phyloP scores from a whole-genome alignment of 2,329 filamentous ascomycete genomes.

The Verticillium nubilum region DNA sequence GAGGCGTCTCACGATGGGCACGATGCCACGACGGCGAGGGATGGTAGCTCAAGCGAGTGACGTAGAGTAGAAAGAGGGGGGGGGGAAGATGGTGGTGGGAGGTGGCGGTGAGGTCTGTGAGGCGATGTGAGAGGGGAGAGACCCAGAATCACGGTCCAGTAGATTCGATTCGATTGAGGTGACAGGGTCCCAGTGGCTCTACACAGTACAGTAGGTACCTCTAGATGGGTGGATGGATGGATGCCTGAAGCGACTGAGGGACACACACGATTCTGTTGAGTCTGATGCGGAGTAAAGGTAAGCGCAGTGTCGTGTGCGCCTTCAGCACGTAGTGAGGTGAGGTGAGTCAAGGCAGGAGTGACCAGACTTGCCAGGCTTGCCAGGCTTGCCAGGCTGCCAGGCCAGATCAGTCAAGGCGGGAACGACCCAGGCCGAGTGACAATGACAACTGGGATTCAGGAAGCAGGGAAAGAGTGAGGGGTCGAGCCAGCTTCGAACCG shows the following conservation, averaged over 20 bases:
- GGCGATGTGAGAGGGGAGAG: neutral
- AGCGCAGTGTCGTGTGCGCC: too few species aligned
- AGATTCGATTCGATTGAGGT: neutral
- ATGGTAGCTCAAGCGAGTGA: neutral
- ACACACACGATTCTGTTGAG: neutral
- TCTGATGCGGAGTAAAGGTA: too few species aligned
- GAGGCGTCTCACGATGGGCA: neutral
- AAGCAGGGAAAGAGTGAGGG: neutral
- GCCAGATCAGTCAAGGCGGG: too few species aligned
- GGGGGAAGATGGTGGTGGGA: neutral
- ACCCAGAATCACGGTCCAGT: neutral
- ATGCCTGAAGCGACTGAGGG: neutral
- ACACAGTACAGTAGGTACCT: too few species aligned
- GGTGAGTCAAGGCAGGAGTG: neutral
- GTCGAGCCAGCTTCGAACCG: neutral
- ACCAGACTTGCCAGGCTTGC: too few species aligned
- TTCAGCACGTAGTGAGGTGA: neutral
- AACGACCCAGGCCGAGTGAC: too few species aligned
- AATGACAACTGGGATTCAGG: neutral
- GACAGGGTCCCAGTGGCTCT: too few species aligned
- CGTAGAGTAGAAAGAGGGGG: neutral
- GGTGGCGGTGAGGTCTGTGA: neutral
- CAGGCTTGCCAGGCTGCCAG: too few species aligned
- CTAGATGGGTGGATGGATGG: too few species aligned
- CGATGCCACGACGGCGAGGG: neutral